Conservation (phyloP, 192 early-diverging fungal genomes). For the Backusella morwellensis region DNA sequence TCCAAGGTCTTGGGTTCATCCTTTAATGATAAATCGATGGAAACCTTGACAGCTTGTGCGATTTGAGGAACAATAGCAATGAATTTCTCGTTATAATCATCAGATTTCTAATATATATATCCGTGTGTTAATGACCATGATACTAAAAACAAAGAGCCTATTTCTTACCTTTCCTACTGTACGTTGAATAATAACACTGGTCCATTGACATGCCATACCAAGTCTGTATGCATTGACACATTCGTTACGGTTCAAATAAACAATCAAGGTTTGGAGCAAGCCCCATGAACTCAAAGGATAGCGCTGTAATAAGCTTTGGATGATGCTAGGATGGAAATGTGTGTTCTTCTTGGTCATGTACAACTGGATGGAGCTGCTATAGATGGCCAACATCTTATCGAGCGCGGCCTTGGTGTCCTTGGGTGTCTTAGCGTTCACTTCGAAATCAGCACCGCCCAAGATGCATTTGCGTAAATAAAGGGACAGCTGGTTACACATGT, state of each 20-base stretch:
- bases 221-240: conserved; percentile 66
- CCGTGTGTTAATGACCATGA: too few relatives aligned
- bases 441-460: conserved; percentile 46
- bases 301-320: conserved; percentile 61
- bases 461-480: conserved; percentile 59
- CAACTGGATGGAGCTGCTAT: conserved; percentile 58
- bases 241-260: conserved; percentile 47
- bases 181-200: conserved; percentile 41
- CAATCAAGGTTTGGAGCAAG: conserved; percentile 54
- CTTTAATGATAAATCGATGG: background rate
- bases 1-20: background rate
- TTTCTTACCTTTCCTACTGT: conserved; percentile 25
- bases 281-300: conserved; percentile 61
- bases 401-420: conserved; percentile 36
- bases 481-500: conserved; percentile 53
- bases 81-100: background rate
- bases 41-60: background rate
- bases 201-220: conserved; percentile 55
- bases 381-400: conserved; percentile 47
- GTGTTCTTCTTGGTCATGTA: conserved; percentile 76
- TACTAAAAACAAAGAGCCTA: background rate
- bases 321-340: conserved; percentile 67
- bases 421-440: conserved; percentile 30
- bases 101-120: background rate
- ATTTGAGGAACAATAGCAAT: background rate